Conservation (phyloP, 2,329 filamentous ascomycete genomes). For the Nothophoma quercina region DNA sequence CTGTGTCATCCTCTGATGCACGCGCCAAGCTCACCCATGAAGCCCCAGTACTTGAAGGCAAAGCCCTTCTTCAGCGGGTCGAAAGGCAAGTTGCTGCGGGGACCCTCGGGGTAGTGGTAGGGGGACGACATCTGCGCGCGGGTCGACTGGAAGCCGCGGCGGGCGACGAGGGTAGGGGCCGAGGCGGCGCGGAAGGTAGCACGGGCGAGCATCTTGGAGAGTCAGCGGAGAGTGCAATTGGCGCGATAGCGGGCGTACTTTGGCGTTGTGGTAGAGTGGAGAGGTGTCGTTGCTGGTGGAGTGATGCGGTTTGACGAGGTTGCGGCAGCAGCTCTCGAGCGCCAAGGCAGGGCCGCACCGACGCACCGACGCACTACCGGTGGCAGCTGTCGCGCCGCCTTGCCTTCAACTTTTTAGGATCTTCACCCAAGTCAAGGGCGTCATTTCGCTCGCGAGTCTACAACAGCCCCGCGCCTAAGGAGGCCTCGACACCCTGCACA, state of each 20-base stretch:
- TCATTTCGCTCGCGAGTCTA: background rate
- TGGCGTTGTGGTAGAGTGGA: slow-evolving; percentile 38
- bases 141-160: slow-evolving; percentile 94
- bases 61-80: slow-evolving; percentile 93
- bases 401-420: slow-evolving; percentile 15
- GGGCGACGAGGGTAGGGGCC: slow-evolving; percentile 72
- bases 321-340: slow-evolving; percentile 12
- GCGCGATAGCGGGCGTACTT: slow-evolving; percentile 32
- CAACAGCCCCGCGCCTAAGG: slow-evolving; percentile 2
- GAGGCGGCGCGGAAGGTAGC: slow-evolving; percentile 68
- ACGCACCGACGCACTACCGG: slow-evolving; percentile 4
- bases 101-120: slow-evolving; percentile 98
- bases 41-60: slow-evolving; percentile 80
- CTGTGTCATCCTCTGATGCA: slow-evolving; percentile 7
- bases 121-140: slow-evolving; percentile 84
- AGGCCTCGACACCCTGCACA: slow-evolving; percentile 5
- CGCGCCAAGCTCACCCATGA: slow-evolving; percentile 67
- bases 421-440: slow-evolving; percentile 5
- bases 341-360: slow-evolving; percentile 12
- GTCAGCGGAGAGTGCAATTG: slow-evolving; percentile 48
- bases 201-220: slow-evolving; percentile 77
- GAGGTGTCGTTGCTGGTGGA: slow-evolving; percentile 31
- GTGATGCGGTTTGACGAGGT: slow-evolving; percentile 19
- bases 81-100: slow-evolving; percentile 95
- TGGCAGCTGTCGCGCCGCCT: slow-evolving; percentile 8